Evolutionary conservation across 176 grass and related monocot species (phyloP), one percentile per base, ranked within the genome.

Genomic region (Eleusine coracana): DNA sequence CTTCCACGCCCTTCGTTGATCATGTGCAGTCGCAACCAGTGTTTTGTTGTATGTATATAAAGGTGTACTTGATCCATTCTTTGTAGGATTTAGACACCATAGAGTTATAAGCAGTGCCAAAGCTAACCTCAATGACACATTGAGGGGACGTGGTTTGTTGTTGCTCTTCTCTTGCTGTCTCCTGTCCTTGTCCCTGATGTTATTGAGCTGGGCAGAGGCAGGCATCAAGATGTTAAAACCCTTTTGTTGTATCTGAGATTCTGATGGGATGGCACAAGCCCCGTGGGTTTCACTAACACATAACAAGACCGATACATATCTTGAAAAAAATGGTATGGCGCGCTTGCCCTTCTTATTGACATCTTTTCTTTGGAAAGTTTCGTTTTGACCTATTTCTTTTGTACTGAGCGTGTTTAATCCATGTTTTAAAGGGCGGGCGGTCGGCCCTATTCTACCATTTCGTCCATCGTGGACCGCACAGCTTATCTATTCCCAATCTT

Each of bases 41-140:
- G 65, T 71, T 92, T 85, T 79, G 59, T 36, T 92, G 90, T 95
- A 90, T 83, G 92, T 94, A 94, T 95, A 92, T 90, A 86, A 83
- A 90, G 79, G 88, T 83, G 85, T 86, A 84, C 93, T 93, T 78
- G 71, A 87, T 94, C 81, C 93, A 95, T 95, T 95, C 90, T 92
- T 95, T 95, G 87, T 94, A 94, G 87, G 86, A 84, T 82, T 88
- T 88, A 87, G 71, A 87, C 89, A 90, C 89, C 89, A 90, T 83
- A 87, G 84, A 79, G 54, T 80, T 90, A 71, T 75, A 84, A 87
- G 55, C 78, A 78, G 62, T 75, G 50, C 52, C 13, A 60, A 83
- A 87, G 74, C 84, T 90, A 90, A 90, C 80, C 59, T 58, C 49
- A 86, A 74, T 80, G 75, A 83, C 12, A 52, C 56, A 74, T 11